Base-by-base conservation (phyloP, 2,329 filamentous ascomycete genomes). In the Fusarium armeniacum region DNA sequence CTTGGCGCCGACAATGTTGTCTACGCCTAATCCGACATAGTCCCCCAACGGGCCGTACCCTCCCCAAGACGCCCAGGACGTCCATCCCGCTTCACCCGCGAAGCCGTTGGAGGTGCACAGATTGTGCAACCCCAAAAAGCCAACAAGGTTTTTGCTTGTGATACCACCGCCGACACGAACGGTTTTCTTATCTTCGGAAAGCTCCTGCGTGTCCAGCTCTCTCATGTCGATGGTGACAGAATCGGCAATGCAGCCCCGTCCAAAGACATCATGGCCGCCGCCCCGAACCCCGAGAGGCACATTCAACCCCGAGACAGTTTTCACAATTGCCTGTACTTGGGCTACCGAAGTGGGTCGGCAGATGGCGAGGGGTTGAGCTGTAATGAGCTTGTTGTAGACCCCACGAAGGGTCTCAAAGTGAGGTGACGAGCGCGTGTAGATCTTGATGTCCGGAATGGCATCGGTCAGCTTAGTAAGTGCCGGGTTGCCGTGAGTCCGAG, bases 111-210 rank as follows among this genome's bases (percentile, higher is more conserved):
- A 67, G 22, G 72, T 70, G 24, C 58, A 50, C 3, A 76, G 56
- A 13, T 58, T 50, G 26, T 62, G 38, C 12, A 49, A 41, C 5
- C 53, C 68, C 15, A 76, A 60, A 12, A 50, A 33, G 22, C 47
- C 52, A 18, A 62, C 44, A 13, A 75, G 58, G 2, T 41, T 40
- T 11, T 64, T 62, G 5, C 59, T 40, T 1, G 51, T 41, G 38
- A 67, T 51, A 3, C 71, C 73, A 5, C 69, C 69, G 6, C 71
- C 72, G 15, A 74, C 57, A 8, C 32, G 58, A 15, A 69, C 70
- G 16, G 54, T 59, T 13, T 26, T 26, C 36, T 40, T 57, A 35
- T 62, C 54, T 4, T 58, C 32, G 78, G 47, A 80, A 80, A 7
- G 43, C 7, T 57, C 45, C 9, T 60, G 41, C 10, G 40, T 45